Evolutionary conservation across 768 basidiomycete species (phyloP).

Genomic region (Coprinellus micaceus): DNA sequence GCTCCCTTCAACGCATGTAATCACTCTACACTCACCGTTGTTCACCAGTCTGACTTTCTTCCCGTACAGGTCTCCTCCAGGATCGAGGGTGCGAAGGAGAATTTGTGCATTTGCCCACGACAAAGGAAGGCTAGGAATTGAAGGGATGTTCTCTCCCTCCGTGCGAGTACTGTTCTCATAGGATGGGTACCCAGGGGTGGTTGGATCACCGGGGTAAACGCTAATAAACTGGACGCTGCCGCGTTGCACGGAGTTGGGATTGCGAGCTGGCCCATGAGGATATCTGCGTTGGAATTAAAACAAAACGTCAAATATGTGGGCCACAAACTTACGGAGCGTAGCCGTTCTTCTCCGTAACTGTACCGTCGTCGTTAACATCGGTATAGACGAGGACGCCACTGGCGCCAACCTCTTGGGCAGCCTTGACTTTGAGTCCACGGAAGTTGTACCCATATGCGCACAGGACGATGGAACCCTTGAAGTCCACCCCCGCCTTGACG

Average conservation of each 20-base stretch:
- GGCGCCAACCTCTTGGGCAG: conserved; percentile 78
- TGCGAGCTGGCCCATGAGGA: conserved; percentile 83
- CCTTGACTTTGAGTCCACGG: conserved; percentile 84
- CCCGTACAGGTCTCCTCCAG: conserved; percentile 21
- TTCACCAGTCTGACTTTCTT: conserved; percentile 47
- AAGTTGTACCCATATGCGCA: conserved; percentile 72
- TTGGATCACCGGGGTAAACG: conserved; percentile 71
- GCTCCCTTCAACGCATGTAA: not conserved
- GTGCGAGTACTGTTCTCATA: conserved; percentile 75
- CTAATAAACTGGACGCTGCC: conserved; percentile 76
- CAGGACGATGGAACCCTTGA: conserved; percentile 74
- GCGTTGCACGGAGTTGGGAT: conserved; percentile 78
- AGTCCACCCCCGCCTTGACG: conserved; percentile 44
- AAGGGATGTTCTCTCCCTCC: conserved; percentile 61
- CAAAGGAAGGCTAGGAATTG: conserved; percentile 85
- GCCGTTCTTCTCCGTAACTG: conserved; percentile 69
- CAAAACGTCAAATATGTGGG: not conserved
- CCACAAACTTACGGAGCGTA: conserved; percentile 40
- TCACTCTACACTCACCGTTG: conserved; percentile 35
- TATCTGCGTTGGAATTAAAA: conserved; percentile 31
- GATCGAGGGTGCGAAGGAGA: conserved; percentile 38
- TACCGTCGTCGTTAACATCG: conserved; percentile 81
- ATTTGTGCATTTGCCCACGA: conserved; percentile 78
- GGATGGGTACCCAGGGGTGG: conserved; percentile 83
- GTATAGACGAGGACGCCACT: conserved; percentile 74